Evolutionary conservation across 768 basidiomycete genomes (phyloP).

Genomic region (Tephrocybe sp.): DNA sequence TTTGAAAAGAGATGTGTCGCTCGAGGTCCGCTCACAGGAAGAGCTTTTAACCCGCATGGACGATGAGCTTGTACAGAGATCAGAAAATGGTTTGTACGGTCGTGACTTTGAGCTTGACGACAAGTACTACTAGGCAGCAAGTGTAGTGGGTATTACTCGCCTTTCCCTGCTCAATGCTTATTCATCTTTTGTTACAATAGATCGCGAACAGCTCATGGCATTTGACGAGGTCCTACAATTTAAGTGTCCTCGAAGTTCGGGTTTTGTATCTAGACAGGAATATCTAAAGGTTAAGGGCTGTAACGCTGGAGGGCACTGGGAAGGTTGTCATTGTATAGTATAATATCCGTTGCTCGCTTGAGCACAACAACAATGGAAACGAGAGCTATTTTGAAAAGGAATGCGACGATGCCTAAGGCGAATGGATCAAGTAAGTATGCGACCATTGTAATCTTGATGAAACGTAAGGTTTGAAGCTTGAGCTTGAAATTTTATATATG

Average conservation of each 20-base stretch:
- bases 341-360: too few species aligned
- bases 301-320: neutral
- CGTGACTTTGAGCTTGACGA: conserved; percentile 5
- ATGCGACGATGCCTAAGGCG: too few species aligned
- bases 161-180: neutral
- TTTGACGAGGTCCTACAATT: neutral
- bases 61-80: conserved; percentile 2
- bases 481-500: neutral
- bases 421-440: too few species aligned
- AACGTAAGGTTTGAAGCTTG: too few species aligned
- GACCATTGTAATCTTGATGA: too few species aligned
- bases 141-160: neutral
- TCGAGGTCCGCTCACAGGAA: conserved; percentile 4
- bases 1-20: neutral
- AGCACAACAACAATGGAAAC: too few species aligned
- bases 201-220: neutral
- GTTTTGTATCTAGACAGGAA: neutral
- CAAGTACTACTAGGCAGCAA: neutral
- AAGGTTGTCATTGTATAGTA: neutral
- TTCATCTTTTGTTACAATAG: neutral
- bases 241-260: neutral
- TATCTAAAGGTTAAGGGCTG: neutral
- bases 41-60: conserved; percentile 1
- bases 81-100: neutral
- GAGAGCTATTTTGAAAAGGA: too few species aligned